Percentiles rank a stretch among this genome's conserved stretches.
These are phyloP conservation scores for Cymbidium sinense DNA, from an alignment of 106 monocot genomes.

Conservation along the genomic window DNA sequence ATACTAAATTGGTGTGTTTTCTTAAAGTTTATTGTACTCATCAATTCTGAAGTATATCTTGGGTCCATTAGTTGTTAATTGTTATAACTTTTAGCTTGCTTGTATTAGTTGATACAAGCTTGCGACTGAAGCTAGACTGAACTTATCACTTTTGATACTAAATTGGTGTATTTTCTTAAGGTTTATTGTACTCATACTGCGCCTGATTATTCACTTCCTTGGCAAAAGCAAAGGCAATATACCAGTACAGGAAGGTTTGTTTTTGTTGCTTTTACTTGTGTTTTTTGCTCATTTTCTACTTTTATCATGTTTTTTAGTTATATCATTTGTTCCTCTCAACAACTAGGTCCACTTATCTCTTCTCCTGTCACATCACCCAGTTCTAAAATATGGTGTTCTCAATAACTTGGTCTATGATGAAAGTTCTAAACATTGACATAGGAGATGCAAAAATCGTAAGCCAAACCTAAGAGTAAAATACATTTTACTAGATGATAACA, in stretches of 20 bases:
- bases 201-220: slow-evolving; percentile 95
- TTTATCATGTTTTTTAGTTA: not conserved
- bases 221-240: slow-evolving; percentile 94
- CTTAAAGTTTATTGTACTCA: slow-evolving; percentile 76
- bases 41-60: not conserved
- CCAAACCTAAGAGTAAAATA: not conserved
- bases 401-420: no score
- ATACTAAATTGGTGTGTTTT: slow-evolving; percentile 3
- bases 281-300: not conserved
- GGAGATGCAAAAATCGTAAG: not conserved
- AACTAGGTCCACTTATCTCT: not conserved
- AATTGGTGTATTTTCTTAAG: slow-evolving; percentile 23
- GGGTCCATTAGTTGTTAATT: not conserved
- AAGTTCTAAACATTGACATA: not conserved
- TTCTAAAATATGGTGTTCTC: no score
- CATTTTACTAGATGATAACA: not conserved
- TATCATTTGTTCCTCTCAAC: not conserved
- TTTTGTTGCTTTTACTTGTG: not conserved
- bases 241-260: slow-evolving; percentile 88
- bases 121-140: not conserved
- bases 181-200: slow-evolving; percentile 90
- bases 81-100: not conserved
- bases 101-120: not conserved
- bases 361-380: not conserved
- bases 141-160: not conserved